Evolutionary conservation across 2,329 filamentous ascomycete genomes (phyloP).

Genomic region (Echinosphaeria canescens): DNA sequence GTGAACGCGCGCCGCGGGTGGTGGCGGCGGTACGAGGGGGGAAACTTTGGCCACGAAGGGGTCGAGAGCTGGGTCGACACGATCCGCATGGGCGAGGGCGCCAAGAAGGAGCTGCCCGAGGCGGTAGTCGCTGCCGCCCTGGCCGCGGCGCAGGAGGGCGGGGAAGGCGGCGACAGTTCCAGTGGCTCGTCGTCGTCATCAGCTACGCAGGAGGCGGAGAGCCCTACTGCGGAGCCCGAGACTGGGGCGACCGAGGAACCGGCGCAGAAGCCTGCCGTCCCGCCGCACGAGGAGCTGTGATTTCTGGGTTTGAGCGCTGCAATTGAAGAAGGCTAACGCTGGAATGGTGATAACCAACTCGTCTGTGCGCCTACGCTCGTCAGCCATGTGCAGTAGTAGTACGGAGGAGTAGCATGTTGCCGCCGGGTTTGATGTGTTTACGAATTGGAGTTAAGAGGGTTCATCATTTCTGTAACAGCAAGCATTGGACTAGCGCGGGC

Average conservation of each 20-base stretch:
- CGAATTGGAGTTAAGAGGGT: no score
- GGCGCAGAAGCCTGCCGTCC: slow-evolving; percentile 3
- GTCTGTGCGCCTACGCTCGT: no score
- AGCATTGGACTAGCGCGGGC: no score
- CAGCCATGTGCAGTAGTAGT: no score
- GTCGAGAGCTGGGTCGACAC: slow-evolving; percentile 78
- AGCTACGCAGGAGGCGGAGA: slow-evolving; percentile 6
- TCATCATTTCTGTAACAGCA: no score
- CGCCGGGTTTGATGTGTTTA: no score
- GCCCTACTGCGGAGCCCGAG: slow-evolving; percentile 11
- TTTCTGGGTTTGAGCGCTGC: no score
- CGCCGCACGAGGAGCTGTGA: slow-evolving; percentile 33
- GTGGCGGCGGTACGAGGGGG: slow-evolving; percentile 54
- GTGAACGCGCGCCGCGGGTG: slow-evolving; percentile 71
- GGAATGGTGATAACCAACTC: no score
- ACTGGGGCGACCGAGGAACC: slow-evolving; percentile 10
- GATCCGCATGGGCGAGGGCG: slow-evolving; percentile 75
- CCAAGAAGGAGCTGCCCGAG: slow-evolving; percentile 53
- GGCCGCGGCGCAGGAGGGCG: no score
- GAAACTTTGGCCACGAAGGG: slow-evolving; percentile 30
- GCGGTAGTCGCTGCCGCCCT: no score
- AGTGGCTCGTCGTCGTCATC: slow-evolving; percentile 2
- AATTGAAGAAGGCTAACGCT: no score
- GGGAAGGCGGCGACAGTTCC: slow-evolving; percentile 6
- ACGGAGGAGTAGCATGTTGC: no score